These are phyloP conservation scores for Grigorovia yakushimaensis DNA, from an alignment of 805 yeast genomes.

Conservation along the genomic window DNA sequence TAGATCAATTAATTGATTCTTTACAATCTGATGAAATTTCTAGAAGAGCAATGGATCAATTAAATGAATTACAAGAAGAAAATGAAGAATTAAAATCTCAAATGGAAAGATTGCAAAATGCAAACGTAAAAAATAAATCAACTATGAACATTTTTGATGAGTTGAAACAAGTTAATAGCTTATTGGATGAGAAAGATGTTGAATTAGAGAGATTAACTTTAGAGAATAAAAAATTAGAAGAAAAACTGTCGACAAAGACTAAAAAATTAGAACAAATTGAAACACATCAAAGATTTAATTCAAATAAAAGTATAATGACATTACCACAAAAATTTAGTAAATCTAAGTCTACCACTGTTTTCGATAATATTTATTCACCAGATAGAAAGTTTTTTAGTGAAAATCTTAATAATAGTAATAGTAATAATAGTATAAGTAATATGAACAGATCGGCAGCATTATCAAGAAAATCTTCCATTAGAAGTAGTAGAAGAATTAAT, in stretches of 20 bases:
- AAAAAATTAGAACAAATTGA: constrained; percentile 13
- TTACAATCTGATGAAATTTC: constrained; percentile 84
- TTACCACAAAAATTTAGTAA: constrained; percentile 13
- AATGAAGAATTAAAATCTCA: constrained; percentile 31
- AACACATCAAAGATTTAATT: constrained; percentile 12
- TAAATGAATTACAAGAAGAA: constrained; percentile 36
- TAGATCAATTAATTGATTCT: constrained; percentile 60
- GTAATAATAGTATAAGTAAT: background rate
- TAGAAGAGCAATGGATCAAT: constrained; percentile 57
- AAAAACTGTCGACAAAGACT: constrained; percentile 29
- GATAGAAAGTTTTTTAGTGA: background rate
- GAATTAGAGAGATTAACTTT: constrained; percentile 44
- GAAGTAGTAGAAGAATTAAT: constrained; percentile 2
- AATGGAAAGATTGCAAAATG: constrained; percentile 23
- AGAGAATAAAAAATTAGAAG: constrained; percentile 51
- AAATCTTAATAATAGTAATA: background rate
- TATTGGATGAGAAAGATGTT: constrained; percentile 48
- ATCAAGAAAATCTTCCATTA: background rate
- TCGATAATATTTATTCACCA: background rate
- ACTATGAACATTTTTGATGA: constrained; percentile 47
- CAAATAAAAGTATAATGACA: constrained; percentile 2
- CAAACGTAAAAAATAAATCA: constrained; percentile 38
- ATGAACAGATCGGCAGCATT: background rate
- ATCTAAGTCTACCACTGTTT: background rate
- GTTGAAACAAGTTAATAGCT: constrained; percentile 50